These are phyloP conservation scores for Lodderomyces theae DNA, from an alignment of 1,139 yeast genomes.

Conservation along the genomic window DNA sequence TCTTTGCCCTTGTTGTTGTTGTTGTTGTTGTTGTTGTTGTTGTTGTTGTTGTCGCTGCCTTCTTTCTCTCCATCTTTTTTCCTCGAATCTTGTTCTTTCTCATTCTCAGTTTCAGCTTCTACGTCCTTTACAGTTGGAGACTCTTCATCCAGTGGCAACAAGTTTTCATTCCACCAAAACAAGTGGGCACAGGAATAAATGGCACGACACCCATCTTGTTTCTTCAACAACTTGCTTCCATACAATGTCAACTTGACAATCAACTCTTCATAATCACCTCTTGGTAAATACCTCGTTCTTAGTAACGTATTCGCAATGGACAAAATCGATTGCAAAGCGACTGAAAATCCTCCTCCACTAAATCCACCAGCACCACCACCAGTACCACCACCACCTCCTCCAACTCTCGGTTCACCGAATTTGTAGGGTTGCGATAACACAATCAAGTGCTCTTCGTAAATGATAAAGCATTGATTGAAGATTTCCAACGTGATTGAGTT, in stretches of 20 bases:
- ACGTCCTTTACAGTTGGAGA: constrained; percentile 23
- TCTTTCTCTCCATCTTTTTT: constrained; percentile 8
- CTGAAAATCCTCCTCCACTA: constrained; percentile 26
- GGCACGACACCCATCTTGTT: constrained; percentile 92
- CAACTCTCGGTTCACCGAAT: constrained; percentile 36
- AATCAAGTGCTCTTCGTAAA: constrained; percentile 73
- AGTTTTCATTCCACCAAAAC: constrained; percentile 83
- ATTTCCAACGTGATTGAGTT: constrained; percentile 74
- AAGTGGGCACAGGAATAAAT: constrained; percentile 85
- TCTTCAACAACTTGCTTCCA: constrained; percentile 83
- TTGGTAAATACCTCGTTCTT: constrained; percentile 52
- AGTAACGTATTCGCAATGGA: constrained; percentile 63
- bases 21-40: too few species aligned
- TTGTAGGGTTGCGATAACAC: constrained; percentile 19
- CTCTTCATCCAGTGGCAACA: constrained; percentile 21
- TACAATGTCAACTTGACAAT: constrained; percentile 84
- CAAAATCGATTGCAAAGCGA: constrained; percentile 38
- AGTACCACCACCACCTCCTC: constrained; percentile 25
- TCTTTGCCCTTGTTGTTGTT: too few species aligned
- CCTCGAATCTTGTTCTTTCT: constrained; percentile 6
- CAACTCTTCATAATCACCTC: constrained; percentile 72
- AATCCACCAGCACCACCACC: constrained; percentile 25
- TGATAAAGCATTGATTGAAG: constrained; percentile 81
- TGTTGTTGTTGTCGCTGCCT: constrained; percentile 11
- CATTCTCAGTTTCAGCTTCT: constrained; percentile 24